phyloP scores from a whole-genome alignment of 148 eudicot species.

The Spergularia bocconei region DNA sequence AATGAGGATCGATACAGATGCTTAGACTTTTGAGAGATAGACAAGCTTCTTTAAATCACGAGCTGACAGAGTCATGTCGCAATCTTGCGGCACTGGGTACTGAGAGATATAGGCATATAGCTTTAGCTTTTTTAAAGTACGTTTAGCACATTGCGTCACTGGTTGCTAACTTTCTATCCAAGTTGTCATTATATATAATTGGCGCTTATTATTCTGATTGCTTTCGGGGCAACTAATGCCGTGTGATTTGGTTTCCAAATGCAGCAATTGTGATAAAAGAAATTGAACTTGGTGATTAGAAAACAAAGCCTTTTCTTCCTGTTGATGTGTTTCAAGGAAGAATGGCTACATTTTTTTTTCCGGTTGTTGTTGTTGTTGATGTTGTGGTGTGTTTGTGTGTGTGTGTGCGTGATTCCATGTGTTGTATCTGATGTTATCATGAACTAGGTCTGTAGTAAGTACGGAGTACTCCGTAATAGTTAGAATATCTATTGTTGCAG shows the following conservation, averaged over 20 bases:
- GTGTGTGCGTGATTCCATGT: background rate
- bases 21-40: background rate
- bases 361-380: no score
- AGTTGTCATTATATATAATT: background rate
- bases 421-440: background rate
- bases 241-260: background rate
- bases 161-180: conserved; percentile 13
- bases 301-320: no score
- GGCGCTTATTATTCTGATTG: conserved; percentile 1
- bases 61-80: background rate
- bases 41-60: background rate
- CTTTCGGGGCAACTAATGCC: background rate
- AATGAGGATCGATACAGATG: background rate
- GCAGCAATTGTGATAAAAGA: background rate
- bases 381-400: no score
- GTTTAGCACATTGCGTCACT: background rate
- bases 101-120: background rate
- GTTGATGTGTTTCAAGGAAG: no score
- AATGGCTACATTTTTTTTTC: no score
- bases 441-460: background rate
- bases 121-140: background rate
- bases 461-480: background rate
- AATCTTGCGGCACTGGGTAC: background rate
- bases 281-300: no score
- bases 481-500: background rate